phyloP scores from a whole-genome alignment of 495 filamentous ascomycete species.

The Xylona heveae region DNA sequence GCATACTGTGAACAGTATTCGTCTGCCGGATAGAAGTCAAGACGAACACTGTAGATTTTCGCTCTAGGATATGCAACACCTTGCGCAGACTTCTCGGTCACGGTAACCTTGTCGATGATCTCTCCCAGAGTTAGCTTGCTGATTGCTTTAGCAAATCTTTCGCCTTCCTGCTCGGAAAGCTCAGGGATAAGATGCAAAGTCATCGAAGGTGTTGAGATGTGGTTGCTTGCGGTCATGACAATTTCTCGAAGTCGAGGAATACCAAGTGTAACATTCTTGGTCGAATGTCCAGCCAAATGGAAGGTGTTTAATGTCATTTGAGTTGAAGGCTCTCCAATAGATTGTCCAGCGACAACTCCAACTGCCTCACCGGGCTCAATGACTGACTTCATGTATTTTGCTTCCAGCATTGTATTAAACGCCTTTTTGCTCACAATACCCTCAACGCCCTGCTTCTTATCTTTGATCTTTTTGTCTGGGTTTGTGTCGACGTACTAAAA shows the following conservation, averaged over 20 bases:
- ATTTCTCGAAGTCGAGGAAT: conserved; percentile 95
- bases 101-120: conserved; percentile 61
- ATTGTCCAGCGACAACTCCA: conserved; percentile 90
- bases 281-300: conserved; percentile 95
- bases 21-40: conserved; percentile 62
- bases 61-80: conserved; percentile 42
- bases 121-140: conserved; percentile 74
- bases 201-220: conserved; percentile 85
- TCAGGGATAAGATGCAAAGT: conserved; percentile 60
- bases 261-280: conserved; percentile 97
- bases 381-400: conserved; percentile 81
- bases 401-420: conserved; percentile 61
- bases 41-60: conserved; percentile 64
- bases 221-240: conserved; percentile 83
- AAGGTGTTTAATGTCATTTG: conserved; percentile 99
- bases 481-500: conserved; percentile 56
- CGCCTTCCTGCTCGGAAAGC: conserved; percentile 41
- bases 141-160: conserved; percentile 79
- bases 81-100: conserved; percentile 52
- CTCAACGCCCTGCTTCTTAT: conserved; percentile 43
- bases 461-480: conserved; percentile 49
- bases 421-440: conserved; percentile 43
- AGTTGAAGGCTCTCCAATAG: conserved; percentile 88
- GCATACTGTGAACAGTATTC: conserved; percentile 77
- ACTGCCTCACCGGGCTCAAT: conserved; percentile 98